Percentiles rank a stretch among this genome's conserved stretches.
These are phyloP conservation scores for Amanita inopinata DNA, from an alignment of 768 basidiomycete species.

Conservation along the genomic window DNA sequence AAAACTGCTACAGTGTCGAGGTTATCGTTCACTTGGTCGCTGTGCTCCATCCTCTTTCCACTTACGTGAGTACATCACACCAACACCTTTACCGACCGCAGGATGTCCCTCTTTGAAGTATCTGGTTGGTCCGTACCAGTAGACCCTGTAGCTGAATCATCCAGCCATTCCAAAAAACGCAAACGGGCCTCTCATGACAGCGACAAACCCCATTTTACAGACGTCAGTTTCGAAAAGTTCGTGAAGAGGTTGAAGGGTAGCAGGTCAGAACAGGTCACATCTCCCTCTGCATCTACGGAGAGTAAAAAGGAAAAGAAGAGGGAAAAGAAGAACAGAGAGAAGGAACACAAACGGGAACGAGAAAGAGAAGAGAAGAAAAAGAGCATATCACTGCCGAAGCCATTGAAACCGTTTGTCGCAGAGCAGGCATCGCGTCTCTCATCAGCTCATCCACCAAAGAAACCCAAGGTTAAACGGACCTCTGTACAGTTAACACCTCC, in stretches of 20 bases:
- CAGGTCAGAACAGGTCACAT: slow-evolving; percentile 14
- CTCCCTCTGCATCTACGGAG: too few species aligned
- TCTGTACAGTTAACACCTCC: slow-evolving; percentile 6
- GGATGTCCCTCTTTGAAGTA: slow-evolving; percentile 43
- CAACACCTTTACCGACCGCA: slow-evolving; percentile 29
- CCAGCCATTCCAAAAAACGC: slow-evolving; percentile 39
- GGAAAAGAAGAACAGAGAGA: slow-evolving; percentile 16
- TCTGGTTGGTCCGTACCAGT: slow-evolving; percentile 57
- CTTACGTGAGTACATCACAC: slow-evolving; percentile 35
- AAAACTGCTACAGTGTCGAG: too few species aligned
- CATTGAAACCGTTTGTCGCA: slow-evolving; percentile 10
- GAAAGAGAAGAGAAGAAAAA: slow-evolving; percentile 15
- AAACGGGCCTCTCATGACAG: slow-evolving; percentile 33
- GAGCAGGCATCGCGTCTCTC: slow-evolving; percentile 8
- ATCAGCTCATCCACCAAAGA: slow-evolving; percentile 10
- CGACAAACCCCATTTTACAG: slow-evolving; percentile 26
- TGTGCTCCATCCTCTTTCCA: not conserved
- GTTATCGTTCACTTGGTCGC: too few species aligned
- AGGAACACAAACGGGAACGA: slow-evolving; percentile 10
- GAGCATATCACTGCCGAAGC: slow-evolving; percentile 16
- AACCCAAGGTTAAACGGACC: slow-evolving; percentile 12
- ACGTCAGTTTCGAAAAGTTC: slow-evolving; percentile 53
- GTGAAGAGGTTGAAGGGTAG: slow-evolving; percentile 34
- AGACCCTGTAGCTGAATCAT: slow-evolving; percentile 27
- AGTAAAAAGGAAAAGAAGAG: slow-evolving; percentile 14